Evolutionary conservation across 2,329 filamentous ascomycete species (phyloP).

Genomic region (Trichoderma sp.): DNA sequence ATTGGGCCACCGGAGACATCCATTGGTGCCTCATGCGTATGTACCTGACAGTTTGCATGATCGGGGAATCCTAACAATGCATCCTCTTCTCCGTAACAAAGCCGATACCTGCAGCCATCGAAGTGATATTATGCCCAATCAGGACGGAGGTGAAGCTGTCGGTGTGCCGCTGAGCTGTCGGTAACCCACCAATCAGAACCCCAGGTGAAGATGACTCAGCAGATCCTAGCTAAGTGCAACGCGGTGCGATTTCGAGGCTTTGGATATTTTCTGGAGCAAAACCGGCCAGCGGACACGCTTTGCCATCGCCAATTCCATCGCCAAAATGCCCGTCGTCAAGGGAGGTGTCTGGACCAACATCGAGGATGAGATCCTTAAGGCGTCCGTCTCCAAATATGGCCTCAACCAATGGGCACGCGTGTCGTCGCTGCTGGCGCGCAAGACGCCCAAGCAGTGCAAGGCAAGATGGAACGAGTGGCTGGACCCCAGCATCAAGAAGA

Average conservation of each 20-base stretch:
- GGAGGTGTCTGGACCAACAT: constrained; percentile 74
- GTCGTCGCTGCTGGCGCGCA: constrained; percentile 91
- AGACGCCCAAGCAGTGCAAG: constrained; percentile 99
- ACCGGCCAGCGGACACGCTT: constrained; percentile 3
- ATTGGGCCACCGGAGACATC: background rate
- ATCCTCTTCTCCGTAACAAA: background rate
- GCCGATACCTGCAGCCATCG: background rate
- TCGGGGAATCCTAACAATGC: background rate
- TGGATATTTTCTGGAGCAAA: constrained; percentile 30
- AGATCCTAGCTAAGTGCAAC: background rate
- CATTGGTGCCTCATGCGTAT: constrained; percentile 6
- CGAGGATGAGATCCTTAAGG: constrained; percentile 96
- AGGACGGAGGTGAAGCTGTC: background rate
- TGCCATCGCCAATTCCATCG: constrained; percentile 17
- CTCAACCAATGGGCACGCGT: constrained; percentile 98
- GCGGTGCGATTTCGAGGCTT: constrained; percentile 20
- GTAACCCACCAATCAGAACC: constrained; percentile 6
- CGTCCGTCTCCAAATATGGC: constrained; percentile 89
- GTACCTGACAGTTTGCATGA: background rate
- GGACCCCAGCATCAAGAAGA: constrained; percentile 95
- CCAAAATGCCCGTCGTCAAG: constrained; percentile 67
- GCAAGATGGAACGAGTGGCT: constrained; percentile 98
- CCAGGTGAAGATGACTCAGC: constrained; percentile 17
- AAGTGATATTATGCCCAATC: constrained; percentile 3
- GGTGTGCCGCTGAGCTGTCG: background rate